Base-by-base conservation (phyloP, 2,329 filamentous ascomycete species). In the Microsporum canis region DNA sequence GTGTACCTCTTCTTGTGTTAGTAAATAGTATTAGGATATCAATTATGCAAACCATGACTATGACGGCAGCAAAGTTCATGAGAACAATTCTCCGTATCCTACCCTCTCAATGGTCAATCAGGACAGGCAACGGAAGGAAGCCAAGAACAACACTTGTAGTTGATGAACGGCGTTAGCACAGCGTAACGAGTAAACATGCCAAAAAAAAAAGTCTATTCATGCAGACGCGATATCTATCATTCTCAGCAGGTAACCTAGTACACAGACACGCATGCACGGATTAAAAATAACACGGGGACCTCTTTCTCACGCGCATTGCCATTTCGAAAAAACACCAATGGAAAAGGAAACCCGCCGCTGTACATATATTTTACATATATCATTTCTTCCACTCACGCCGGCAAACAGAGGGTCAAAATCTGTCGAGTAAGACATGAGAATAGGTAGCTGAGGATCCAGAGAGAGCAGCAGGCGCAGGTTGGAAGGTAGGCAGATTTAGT, bases 311-410 rank as follows among this genome's bases (percentile, higher is more conserved):
- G 55, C 55, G 33, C 55, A 57, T 39, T 34, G 45, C n/a, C 45
- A 49, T n/a, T 49, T 34, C 14, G n/a, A 36, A 23, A 33, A 56
- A 31, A 29, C n/a, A 56, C 34, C 33, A 57, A 57, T 41, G 38
- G n/a, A 33, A 39, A 41, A 31, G 34, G 55, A 57, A 39, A 57
- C 55, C 55, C 55, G 55, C 55, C 5, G 55, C 55, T 57, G 33
- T 39, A 33, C 38, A 57, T 57, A 38, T 57, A 57, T 39, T 57
- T 23, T 57, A 57, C 55, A 57, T 57, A 57, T 57, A 57, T 57
- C 55, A n/a, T 39, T 38, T 31, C 49, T 53, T 53, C 27, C 49
- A 31, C 27, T 53, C 49, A 33, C 49, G 27, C 49, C 49, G 27
- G 27, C 49, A 53, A 53, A 53, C 27, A 29, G 49, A 53, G 49